Percentiles rank a stretch among this genome's conserved stretches.
Evolutionary conservation across 306 rosid genomes (phyloP).

Genomic region (Glycyrrhiza uralensis): DNA sequence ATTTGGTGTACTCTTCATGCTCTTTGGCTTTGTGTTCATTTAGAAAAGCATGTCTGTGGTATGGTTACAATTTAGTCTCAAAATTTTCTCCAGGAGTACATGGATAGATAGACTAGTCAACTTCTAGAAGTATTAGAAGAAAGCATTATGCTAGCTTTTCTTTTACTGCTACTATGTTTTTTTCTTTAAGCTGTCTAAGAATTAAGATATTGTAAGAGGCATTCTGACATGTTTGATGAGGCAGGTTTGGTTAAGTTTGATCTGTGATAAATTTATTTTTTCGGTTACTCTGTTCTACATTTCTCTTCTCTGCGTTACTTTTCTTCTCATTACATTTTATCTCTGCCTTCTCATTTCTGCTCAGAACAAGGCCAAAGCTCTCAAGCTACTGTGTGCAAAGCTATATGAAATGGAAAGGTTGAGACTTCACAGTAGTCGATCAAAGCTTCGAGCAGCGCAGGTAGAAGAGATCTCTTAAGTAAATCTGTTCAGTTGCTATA

Average conservation of each 20-base stretch:
- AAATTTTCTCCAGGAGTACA: neutral
- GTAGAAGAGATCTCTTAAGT: conserved; percentile 29
- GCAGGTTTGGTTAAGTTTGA: neutral
- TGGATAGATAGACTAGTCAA: neutral
- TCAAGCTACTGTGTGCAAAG: conserved; percentile 83
- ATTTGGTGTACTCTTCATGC: neutral
- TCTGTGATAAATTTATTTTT: neutral
- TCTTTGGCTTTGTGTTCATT: neutral
- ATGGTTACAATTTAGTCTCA: neutral
- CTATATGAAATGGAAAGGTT: conserved; percentile 82
- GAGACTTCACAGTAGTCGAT: conserved; percentile 60
- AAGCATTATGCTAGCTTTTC: neutral
- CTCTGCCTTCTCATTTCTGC: conserved; percentile 24
- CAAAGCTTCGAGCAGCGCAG: conserved; percentile 83
- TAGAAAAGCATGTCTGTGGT: neutral
- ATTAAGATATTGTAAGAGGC: neutral
- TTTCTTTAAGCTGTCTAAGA: neutral
- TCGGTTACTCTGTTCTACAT: conserved; percentile 10
- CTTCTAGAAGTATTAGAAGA: neutral
- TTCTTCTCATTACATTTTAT: neutral
- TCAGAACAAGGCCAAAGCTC: conserved; percentile 88
- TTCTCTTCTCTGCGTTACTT: neutral
- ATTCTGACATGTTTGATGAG: neutral
- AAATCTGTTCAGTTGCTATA: neutral
- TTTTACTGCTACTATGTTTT: neutral